Evolutionary conservation across 257 asterid genomes (phyloP).

Genomic region (Buddleja alternifolia): DNA sequence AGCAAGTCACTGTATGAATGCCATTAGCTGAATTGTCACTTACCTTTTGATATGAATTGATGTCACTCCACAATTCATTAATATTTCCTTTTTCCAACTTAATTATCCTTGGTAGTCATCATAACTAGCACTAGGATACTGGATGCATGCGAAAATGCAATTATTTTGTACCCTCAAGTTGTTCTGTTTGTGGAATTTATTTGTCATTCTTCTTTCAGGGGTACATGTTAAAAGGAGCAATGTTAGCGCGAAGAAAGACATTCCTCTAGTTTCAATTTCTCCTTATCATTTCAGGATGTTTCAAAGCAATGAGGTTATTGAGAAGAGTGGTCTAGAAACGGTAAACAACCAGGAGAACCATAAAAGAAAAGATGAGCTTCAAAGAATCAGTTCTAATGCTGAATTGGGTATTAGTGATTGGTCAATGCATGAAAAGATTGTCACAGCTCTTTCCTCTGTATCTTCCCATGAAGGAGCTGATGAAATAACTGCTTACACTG

Average conservation of each 20-base stretch:
- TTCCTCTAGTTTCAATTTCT: slow-evolving; percentile 64
- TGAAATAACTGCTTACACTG: slow-evolving; percentile 41
- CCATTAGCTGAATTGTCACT: too few species aligned
- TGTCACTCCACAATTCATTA: too few species aligned
- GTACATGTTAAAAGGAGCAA: slow-evolving; percentile 59
- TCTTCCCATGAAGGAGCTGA: slow-evolving; percentile 40
- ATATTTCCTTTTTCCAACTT: too few species aligned
- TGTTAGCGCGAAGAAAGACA: slow-evolving; percentile 47
- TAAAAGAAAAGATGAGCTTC: slow-evolving; percentile 39
- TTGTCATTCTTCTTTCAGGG: slow-evolving; percentile 61
- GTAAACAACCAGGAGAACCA: slow-evolving; percentile 41
- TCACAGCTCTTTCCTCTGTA: slow-evolving; percentile 53
- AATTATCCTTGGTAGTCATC: too few species aligned
- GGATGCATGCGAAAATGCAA: too few species aligned
- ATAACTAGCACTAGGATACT: too few species aligned
- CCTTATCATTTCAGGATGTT: slow-evolving; percentile 72
- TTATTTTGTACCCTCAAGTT: neutral
- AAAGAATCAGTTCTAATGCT: slow-evolving; percentile 43
- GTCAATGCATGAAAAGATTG: slow-evolving; percentile 72
- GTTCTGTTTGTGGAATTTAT: slow-evolving; percentile 23
- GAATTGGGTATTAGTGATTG: slow-evolving; percentile 66
- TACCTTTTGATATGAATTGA: too few species aligned
- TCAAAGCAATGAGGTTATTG: slow-evolving; percentile 47
- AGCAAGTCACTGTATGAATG: too few species aligned
- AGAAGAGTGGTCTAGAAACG: slow-evolving; percentile 44